Conservation (phyloP, 306 rosid genomes). For the Oxytropis ochrocephala region DNA sequence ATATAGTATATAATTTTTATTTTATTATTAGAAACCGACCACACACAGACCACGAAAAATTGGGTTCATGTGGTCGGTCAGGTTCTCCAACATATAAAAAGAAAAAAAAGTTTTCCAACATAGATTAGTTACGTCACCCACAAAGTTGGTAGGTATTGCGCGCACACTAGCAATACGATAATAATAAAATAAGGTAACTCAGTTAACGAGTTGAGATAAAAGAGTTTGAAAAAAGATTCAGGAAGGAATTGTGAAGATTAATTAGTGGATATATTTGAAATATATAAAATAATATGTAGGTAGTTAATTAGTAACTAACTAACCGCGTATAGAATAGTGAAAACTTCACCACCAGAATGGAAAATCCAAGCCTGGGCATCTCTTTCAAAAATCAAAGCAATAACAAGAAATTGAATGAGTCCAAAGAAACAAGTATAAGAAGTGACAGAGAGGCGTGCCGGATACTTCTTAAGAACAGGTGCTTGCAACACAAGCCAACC, state of each 20-base stretch:
- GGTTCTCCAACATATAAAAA: too few species aligned
- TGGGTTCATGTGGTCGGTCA: too few species aligned
- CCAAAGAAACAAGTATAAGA: constrained; percentile 94
- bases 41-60: too few species aligned
- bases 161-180: too few species aligned
- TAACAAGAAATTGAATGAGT: constrained; percentile 60
- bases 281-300: neutral
- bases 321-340: constrained; percentile 83
- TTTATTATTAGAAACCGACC: neutral
- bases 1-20: neutral
- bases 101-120: too few species aligned
- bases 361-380: constrained; percentile 82
- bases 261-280: too few species aligned
- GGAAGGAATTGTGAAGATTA: too few species aligned
- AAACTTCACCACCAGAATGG: constrained; percentile 65
- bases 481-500: constrained; percentile 93
- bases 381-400: constrained; percentile 64
- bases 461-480: constrained; percentile 88
- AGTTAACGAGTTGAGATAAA: too few species aligned
- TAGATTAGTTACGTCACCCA: too few species aligned
- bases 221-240: too few species aligned
- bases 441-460: constrained; percentile 94
- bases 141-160: too few species aligned
- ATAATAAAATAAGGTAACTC: too few species aligned
- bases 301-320: constrained; percentile 9